Conservation (phyloP, 1,284 basidiomycete genomes). For the Sporisorium scitamineum region DNA sequence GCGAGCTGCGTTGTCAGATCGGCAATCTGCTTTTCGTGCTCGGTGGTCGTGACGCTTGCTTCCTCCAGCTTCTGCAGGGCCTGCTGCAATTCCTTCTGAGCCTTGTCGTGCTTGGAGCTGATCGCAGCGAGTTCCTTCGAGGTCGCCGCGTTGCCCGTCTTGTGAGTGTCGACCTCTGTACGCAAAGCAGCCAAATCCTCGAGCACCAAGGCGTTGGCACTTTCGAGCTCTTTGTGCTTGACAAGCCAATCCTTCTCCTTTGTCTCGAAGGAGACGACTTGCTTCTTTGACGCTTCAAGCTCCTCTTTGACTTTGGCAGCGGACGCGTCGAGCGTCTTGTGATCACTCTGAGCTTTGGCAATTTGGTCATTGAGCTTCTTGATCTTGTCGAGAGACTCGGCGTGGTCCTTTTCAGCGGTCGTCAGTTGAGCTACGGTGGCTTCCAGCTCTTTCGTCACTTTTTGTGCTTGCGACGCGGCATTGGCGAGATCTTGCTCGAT, state of each 20-base stretch:
- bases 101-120: slow-evolving; percentile 19
- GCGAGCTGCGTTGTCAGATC: slow-evolving; percentile 25
- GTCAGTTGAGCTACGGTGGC: slow-evolving; percentile 9
- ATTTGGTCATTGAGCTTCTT: slow-evolving; percentile 27
- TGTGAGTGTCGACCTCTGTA: slow-evolving; percentile 24
- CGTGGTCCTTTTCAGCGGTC: slow-evolving; percentile 12
- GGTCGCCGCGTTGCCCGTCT: slow-evolving; percentile 16
- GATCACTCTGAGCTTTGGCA: slow-evolving; percentile 20
- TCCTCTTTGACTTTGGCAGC: slow-evolving; percentile 17
- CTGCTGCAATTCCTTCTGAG: slow-evolving; percentile 25
- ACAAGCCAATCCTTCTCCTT: slow-evolving; percentile 32
- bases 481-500: slow-evolving; percentile 15
- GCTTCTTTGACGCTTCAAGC: slow-evolving; percentile 31
- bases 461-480: slow-evolving; percentile 13
- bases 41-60: slow-evolving; percentile 3
- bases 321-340: slow-evolving; percentile 25
- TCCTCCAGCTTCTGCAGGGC: slow-evolving; percentile 20
- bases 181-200: slow-evolving; percentile 23
- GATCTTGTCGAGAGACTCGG: slow-evolving; percentile 20
- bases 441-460: slow-evolving; percentile 24
- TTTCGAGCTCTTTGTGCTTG: slow-evolving; percentile 38
- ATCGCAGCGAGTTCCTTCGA: slow-evolving; percentile 29
- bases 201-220: slow-evolving; percentile 15
- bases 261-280: slow-evolving; percentile 10
- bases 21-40: slow-evolving; percentile 21